These are phyloP conservation scores for Pluteus cervinus DNA, from an alignment of 768 basidiomycete species.

Conservation along the genomic window DNA sequence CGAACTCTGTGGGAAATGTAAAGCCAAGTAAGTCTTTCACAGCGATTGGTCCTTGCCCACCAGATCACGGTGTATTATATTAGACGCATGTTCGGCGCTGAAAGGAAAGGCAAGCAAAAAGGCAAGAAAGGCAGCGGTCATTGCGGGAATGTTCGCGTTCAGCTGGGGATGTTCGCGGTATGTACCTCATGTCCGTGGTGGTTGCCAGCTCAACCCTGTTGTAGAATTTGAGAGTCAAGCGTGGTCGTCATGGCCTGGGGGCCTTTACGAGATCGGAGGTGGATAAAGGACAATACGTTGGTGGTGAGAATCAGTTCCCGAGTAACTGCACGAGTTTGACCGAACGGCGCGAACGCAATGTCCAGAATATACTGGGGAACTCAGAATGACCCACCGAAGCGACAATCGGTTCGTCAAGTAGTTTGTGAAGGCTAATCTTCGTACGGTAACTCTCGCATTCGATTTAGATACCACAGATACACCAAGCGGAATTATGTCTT, in stretches of 20 bases:
- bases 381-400: conserved; percentile 3
- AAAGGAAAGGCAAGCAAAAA: conserved; percentile 8
- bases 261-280: conserved; percentile 31
- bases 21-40: conserved; percentile 27
- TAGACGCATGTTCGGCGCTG: not conserved
- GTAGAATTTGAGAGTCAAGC: conserved; percentile 32
- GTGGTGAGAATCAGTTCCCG: conserved; percentile 13
- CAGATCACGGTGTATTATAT: conserved; percentile 10
- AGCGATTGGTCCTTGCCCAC: not conserved
- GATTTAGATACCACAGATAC: conserved; percentile 9
- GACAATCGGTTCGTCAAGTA: no score
- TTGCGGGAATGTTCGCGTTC: conserved; percentile 15
- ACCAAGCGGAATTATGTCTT: conserved; percentile 15
- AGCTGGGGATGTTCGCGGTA: conserved; percentile 16
- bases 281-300: conserved; percentile 11
- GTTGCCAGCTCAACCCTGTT: not conserved
- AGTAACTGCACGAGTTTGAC: not conserved
- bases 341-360: not conserved
- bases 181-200: not conserved
- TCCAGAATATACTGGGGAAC: conserved; percentile 38
- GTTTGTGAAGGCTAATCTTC: no score
- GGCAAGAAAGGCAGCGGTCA: no score
- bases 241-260: conserved; percentile 35
- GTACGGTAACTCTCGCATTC: not conserved
- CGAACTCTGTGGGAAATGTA: conserved; percentile 39